Evolutionary conservation across 2,329 filamentous ascomycete species (phyloP), one percentile per base, ranked within the genome.

Genomic region (Pseudogymnoascus sp.): DNA sequence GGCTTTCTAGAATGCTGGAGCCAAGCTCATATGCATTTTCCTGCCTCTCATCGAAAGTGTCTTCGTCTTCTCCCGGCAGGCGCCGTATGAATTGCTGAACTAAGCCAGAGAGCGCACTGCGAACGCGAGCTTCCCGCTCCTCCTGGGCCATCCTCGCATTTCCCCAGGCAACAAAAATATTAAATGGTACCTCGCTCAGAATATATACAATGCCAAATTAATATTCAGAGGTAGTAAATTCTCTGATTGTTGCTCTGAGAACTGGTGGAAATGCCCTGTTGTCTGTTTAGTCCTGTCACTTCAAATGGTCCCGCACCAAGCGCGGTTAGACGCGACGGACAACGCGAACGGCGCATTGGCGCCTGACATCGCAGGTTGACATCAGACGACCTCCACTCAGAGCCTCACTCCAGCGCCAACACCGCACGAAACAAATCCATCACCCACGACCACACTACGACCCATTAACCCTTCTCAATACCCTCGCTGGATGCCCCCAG

Each of bases 91-190:
- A 79, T 71, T 88, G 87, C 69, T 86, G 80, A 72, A 95, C 86
- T 72, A 96, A 81, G 75, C 88, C 87, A 73, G 89, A 85, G 72
- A 95, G 86, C 73, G 89, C 90, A 74, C 86, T 86, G 72, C 87
- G 85, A 75, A 95, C 84, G 78, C 90, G 89, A 74, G 85, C 78
- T 66, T 75, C 75, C 68, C 75, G 76, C 71, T 83, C 80, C 29
- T 58, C 48, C 27, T 61, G 59, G n/a, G 61, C 35, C 58, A 63
- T 62, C 39, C 31, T 36, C 25, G 48, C 60, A 61, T 61, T 48
- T 42, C 42, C 33, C 40, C 58, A 15, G 58, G 18, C 37, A 52
- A 52, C 27, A 31, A 31, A 52, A 52, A 18, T 31, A 52, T 52
- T 52, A 52, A n/a, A 31, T 27, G 15, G n/a, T 52, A 15, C 25